Evolutionary conservation across 2,329 filamentous ascomycete genomes (phyloP).

Genomic region (Pseudopyricularia javanii): DNA sequence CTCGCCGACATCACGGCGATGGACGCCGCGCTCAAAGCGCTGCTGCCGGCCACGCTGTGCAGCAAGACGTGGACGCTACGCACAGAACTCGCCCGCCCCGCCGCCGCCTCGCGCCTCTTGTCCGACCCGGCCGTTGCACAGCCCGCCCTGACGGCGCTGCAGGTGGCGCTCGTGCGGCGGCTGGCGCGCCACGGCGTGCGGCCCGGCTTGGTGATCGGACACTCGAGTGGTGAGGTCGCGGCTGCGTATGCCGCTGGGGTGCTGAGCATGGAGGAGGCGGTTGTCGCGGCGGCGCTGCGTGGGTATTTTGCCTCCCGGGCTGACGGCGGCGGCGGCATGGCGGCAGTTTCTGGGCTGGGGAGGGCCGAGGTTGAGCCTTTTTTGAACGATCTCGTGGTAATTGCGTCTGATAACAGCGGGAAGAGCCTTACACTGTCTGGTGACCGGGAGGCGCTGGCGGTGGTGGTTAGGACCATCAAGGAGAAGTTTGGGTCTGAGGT

Average conservation of each 20-base stretch:
- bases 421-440: conserved; percentile 32
- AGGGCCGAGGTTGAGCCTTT: neutral
- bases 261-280: conserved; percentile 9
- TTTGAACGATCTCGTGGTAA: neutral
- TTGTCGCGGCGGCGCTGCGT: conserved; percentile 10
- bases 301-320: neutral
- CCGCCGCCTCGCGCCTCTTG: neutral
- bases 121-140: conserved; percentile 10
- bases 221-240: conserved; percentile 22
- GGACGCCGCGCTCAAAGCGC: neutral
- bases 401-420: neutral
- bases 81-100: neutral
- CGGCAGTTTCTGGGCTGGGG: conserved; percentile 21
- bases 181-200: conserved; percentile 12
- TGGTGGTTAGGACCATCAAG: conserved; percentile 7
- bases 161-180: conserved; percentile 17
- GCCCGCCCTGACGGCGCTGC: conserved; percentile 16
- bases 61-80: neutral
- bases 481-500: neutral
- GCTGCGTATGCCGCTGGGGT: conserved; percentile 15
- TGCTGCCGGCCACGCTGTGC: neutral
- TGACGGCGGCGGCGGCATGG: conserved; percentile 16
- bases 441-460: conserved; percentile 9
- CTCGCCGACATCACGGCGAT: neutral
- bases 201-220: conserved; percentile 16